A percentile compares a stretch with the other conserved stretches of the same genome.
Evolutionary conservation across 345 rosid genomes (phyloP).

Genomic region (Rhizophora apiculata): DNA sequence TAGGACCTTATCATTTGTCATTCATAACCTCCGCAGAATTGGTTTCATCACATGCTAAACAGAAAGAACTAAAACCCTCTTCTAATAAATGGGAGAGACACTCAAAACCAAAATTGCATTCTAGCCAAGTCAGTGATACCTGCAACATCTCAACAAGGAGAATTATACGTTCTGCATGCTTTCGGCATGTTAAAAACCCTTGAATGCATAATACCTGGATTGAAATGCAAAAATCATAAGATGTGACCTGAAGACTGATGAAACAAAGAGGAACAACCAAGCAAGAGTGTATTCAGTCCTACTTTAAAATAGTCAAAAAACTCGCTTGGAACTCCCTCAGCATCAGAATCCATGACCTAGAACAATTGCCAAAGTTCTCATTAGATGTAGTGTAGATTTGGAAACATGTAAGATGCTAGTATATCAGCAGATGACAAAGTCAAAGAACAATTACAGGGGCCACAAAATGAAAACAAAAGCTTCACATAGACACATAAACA

Average conservation of each 20-base stretch:
- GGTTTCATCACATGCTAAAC: no score
- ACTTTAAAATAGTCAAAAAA: constrained; percentile 99
- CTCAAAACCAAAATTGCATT: not conserved
- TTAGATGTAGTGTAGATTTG: constrained; percentile 12
- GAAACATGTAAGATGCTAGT: constrained; percentile 7
- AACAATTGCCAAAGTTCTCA: constrained; percentile 1
- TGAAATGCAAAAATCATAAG: constrained; percentile 1
- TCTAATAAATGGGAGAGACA: not conserved
- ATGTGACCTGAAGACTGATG: not conserved
- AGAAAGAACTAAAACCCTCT: no score
- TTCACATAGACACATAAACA: not conserved
- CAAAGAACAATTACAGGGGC: not conserved
- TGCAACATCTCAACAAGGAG: constrained; percentile 99
- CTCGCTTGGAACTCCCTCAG: constrained; percentile 99
- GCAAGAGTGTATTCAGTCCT: constrained; percentile 17
- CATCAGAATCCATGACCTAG: constrained; percentile 99
- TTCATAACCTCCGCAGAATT: no score
- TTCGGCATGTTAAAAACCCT: constrained; percentile 96
- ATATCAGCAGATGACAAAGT: constrained; percentile 1
- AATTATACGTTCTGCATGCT: constrained; percentile 95
- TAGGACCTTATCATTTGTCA: no score
- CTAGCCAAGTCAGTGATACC: constrained; percentile 42
- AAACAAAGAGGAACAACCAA: constrained; percentile 6
- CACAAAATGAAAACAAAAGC: not conserved
- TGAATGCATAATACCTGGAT: constrained; percentile 91